A percentile compares a stretch with the other conserved stretches of the same genome.
Evolutionary conservation across 768 basidiomycete species (phyloP).

Genomic region (Auricularia sp.): DNA sequence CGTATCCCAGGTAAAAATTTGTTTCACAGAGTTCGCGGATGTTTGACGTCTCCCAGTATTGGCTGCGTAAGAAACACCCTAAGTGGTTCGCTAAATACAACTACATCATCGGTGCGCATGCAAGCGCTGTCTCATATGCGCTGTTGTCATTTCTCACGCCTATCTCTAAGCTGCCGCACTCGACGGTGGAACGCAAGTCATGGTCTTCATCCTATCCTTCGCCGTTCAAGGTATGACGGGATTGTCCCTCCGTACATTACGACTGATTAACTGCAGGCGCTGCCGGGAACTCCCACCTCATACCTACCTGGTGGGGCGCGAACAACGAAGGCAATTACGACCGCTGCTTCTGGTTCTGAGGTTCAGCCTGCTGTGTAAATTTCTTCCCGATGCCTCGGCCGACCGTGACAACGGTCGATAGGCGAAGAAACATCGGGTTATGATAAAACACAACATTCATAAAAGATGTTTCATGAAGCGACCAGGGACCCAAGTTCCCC

Average conservation of each 20-base stretch:
- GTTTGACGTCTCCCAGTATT: conserved; percentile 21
- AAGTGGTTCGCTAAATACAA: conserved; percentile 33
- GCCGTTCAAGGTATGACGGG: conserved; percentile 39
- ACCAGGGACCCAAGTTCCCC: too few species aligned
- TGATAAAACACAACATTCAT: too few species aligned
- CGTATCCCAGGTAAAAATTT: conserved; percentile 27
- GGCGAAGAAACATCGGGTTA: not conserved
- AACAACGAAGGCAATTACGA: conserved; percentile 38
- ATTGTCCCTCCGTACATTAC: conserved; percentile 2
- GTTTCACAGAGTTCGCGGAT: too few species aligned
- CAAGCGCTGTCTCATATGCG: not conserved
- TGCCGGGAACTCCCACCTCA: conserved; percentile 33
- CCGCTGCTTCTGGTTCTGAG: conserved; percentile 4
- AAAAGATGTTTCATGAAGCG: too few species aligned
- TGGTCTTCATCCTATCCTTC: conserved; percentile 43
- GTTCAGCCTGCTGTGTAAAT: not conserved
- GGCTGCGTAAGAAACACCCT: conserved; percentile 33
- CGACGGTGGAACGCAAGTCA: conserved; percentile 42
- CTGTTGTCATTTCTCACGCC: not conserved
- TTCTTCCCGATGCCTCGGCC: not conserved
- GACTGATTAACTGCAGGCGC: not conserved
- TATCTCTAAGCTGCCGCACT: conserved; percentile 27
- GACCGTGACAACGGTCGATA: not conserved
- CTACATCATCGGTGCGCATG: conserved; percentile 25
- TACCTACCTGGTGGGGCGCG: conserved; percentile 50